Percentiles rank a stretch among this genome's conserved stretches.
Evolutionary conservation across 2,329 filamentous ascomycete genomes (phyloP).

Genomic region (Penicillium sp.): DNA sequence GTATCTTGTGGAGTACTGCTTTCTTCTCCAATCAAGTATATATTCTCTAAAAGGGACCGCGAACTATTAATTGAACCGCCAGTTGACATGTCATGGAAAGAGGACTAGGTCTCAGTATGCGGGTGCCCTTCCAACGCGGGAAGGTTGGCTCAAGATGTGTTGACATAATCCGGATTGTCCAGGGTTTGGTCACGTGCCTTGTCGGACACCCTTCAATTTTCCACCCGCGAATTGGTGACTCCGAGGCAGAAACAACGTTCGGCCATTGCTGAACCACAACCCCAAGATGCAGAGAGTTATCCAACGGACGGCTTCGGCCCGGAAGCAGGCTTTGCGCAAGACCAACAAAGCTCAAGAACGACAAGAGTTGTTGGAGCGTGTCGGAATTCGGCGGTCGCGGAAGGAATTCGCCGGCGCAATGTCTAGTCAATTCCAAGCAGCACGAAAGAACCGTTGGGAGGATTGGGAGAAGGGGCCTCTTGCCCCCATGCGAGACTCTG

Average conservation of each 20-base stretch:
- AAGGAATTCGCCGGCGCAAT: conserved; percentile 35
- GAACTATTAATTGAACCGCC: too few relatives aligned
- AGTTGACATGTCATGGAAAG: too few relatives aligned
- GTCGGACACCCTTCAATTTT: conserved; percentile 28
- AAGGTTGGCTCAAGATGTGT: neutral
- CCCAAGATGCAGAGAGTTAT: conserved; percentile 68
- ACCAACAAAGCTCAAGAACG: conserved; percentile 46
- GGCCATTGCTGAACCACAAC: conserved; percentile 35
- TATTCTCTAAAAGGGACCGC: too few relatives aligned
- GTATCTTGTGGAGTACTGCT: too few relatives aligned
- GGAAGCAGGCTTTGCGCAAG: conserved; percentile 58
- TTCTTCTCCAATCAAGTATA: too few relatives aligned
- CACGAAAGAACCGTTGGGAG: conserved; percentile 62
- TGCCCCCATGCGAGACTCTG: conserved; percentile 72
- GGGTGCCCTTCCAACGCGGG: too few relatives aligned
- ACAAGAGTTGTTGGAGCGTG: conserved; percentile 41
- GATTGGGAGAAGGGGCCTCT: conserved; percentile 77
- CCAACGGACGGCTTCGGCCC: conserved; percentile 64
- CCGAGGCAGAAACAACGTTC: conserved; percentile 20
- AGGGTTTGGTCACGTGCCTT: conserved; percentile 19
- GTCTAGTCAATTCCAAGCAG: conserved; percentile 45
- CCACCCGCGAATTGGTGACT: conserved; percentile 20
- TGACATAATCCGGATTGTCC: neutral
- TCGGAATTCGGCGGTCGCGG: conserved; percentile 28
- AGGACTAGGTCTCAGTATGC: too few relatives aligned